Base-by-base conservation (phyloP, 2,329 filamentous ascomycete species). In the Colletotrichum camelliae region DNA sequence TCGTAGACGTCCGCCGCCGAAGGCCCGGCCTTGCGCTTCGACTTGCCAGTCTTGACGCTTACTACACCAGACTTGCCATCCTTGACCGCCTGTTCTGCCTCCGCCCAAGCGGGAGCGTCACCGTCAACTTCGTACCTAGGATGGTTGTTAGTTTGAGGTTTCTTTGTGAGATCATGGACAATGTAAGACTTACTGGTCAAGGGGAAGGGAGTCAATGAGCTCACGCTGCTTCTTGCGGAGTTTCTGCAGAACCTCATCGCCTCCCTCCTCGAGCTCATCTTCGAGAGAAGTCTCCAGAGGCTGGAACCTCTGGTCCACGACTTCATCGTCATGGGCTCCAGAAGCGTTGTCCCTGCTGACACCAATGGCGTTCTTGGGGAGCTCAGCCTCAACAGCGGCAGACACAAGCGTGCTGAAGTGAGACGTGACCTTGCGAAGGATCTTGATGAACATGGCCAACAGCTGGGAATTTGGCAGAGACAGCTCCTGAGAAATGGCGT, bases 371-470 rank as follows among this genome's bases (percentile, higher is more conserved):
- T 91, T 88, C 60, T 88, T 86, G 5, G 94, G 93, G 80, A 96
- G 87, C 62, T 91, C 88, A 2, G 92, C 91, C 72, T 92, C 93
- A 13, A 94, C 93, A 0, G 95, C 95, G 5, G 91, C 92, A 57
- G 95, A 91, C 4, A 98, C 89, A 1, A 98, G 85, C 5, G 89
- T 87, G 37, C 93, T 91, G 85, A 99, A 97, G 82, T 96, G 91
- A 4, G 91, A 89, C 4, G 94, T 94, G 52, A 98, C 90, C 87
- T 98, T 98, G 78, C 96, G 92, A 75, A 98, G 90, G 76, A 98
- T 94, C 88, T 99, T 99, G 84, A 98, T 95, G 85, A 99, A 98
- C 94, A 98, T 98, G 76, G 96, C 96, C 77, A 99, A 89, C 5
- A 98, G 88, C 86, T 98, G 97, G 60, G 93, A 93, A 4, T 92